These are phyloP conservation scores for Kluyveromyces sp. DNA, from an alignment of 1,139 yeast species.

Conservation along the genomic window DNA sequence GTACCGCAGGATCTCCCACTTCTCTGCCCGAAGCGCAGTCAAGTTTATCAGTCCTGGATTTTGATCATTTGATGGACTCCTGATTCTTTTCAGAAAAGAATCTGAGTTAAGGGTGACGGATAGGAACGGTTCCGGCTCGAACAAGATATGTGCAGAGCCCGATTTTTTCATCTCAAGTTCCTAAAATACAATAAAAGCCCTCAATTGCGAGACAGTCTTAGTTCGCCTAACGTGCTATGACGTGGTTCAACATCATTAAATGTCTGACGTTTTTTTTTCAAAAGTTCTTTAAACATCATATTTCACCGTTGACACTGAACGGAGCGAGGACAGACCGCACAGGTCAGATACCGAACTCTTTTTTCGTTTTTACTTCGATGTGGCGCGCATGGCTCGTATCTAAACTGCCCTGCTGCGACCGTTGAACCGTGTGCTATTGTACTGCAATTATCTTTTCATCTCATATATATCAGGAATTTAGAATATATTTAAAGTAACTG, in stretches of 20 bases:
- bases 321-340: not conserved
- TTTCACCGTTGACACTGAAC: not conserved
- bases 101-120: not conserved
- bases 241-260: not conserved
- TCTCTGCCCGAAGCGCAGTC: slow-evolving; percentile 32
- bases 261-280: not conserved
- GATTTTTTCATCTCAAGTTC: too few species aligned
- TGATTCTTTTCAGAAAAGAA: not conserved
- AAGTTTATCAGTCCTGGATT: slow-evolving; percentile 26
- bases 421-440: not conserved
- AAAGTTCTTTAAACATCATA: not conserved
- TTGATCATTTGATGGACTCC: slow-evolving; percentile 17
- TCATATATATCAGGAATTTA: not conserved
- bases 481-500: not conserved
- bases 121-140: not conserved
- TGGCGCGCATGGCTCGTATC: slow-evolving; percentile 1
- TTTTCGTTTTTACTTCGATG: not conserved
- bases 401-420: slow-evolving; percentile 1
- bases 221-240: too few species aligned
- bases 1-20: not conserved
- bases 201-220: too few species aligned
- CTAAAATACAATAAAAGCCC: not conserved
- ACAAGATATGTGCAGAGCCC: too few species aligned
- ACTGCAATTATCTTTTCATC: not conserved
- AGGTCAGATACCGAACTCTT: not conserved